phyloP scores from a whole-genome alignment of 1,139 yeast species.

The Diutina ranongensis region DNA sequence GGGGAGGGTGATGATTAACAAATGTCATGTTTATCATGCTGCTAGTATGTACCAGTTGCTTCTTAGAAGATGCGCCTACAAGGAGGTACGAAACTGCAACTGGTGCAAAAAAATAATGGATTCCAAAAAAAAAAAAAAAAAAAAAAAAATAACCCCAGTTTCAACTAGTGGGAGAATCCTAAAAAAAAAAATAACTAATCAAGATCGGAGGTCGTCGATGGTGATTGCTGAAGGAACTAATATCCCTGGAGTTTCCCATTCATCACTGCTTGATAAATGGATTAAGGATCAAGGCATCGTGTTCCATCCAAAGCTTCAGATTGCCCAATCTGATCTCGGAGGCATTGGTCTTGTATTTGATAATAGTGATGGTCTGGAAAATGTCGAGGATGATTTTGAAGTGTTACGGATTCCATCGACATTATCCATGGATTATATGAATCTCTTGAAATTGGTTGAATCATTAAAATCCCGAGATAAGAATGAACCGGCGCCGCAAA shows the following conservation, averaged over 20 bases:
- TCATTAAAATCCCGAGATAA: constrained; percentile 12
- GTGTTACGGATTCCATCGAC: constrained; percentile 26
- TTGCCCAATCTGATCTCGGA: constrained; percentile 19
- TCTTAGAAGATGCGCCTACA: too few species aligned
- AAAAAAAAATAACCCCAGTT: neutral
- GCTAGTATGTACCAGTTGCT: too few species aligned
- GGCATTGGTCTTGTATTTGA: constrained; percentile 25
- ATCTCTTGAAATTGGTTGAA: constrained; percentile 18
- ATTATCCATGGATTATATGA: constrained; percentile 18
- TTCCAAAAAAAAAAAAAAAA: too few species aligned
- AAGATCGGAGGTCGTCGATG: too few species aligned
- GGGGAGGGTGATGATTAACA: too few species aligned
- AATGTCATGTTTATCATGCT: too few species aligned
- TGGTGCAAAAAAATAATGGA: too few species aligned
- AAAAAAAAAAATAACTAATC: too few species aligned
- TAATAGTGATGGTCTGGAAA: constrained; percentile 6
- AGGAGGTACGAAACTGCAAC: neutral
- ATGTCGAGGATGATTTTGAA: constrained; percentile 11
- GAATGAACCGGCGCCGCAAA: constrained; percentile 10
- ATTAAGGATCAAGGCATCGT: constrained; percentile 8
- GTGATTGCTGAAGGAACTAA: neutral
- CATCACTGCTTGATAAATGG: neutral
- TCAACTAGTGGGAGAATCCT: too few species aligned
- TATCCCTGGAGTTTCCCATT: neutral
- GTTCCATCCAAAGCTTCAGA: constrained; percentile 12